Evolutionary conservation across 2,329 filamentous ascomycete species (phyloP).

Genomic region (Lasiodiplodia hormozganensis): DNA sequence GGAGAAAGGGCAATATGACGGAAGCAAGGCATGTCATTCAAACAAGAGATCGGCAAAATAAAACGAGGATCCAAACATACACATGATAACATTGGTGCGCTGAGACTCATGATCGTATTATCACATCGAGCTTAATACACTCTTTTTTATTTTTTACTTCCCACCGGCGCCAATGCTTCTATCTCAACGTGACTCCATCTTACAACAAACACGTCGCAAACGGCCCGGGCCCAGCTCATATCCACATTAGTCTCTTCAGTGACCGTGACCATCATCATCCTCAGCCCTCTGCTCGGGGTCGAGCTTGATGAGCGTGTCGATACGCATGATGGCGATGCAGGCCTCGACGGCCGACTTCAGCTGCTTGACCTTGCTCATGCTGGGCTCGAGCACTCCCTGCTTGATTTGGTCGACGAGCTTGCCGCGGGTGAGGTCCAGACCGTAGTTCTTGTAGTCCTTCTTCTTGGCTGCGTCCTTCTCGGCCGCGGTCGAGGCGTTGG

Average conservation of each 20-base stretch:
- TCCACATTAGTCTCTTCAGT: constrained; percentile 55
- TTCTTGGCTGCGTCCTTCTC: constrained; percentile 90
- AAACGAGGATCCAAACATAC: not conserved
- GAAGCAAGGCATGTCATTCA: too few species aligned
- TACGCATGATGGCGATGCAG: constrained; percentile 98
- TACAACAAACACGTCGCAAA: constrained; percentile 5
- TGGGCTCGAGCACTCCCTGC: constrained; percentile 93
- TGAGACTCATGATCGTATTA: constrained; percentile 28
- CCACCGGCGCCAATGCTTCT: constrained; percentile 21
- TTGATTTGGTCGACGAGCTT: constrained; percentile 94
- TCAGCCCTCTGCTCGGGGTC: constrained; percentile 83
- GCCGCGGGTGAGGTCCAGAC: constrained; percentile 85
- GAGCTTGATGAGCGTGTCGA: constrained; percentile 97
- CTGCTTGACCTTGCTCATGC: constrained; percentile 97
- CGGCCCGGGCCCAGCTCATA: not conserved
- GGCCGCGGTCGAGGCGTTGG: constrained; percentile 65
- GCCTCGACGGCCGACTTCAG: constrained; percentile 98
- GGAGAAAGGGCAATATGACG: too few species aligned
- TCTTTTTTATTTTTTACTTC: not conserved
- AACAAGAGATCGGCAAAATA: too few species aligned
- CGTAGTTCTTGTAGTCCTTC: constrained; percentile 99
- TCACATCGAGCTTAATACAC: constrained; percentile 18
- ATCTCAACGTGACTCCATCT: constrained; percentile 3
- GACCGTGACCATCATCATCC: constrained; percentile 84
- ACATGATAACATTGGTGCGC: not conserved